A percentile compares a stretch with the other conserved stretches of the same genome.
Conservation (phyloP, 495 filamentous ascomycete species). For the Talaromyces wortmannii region DNA sequence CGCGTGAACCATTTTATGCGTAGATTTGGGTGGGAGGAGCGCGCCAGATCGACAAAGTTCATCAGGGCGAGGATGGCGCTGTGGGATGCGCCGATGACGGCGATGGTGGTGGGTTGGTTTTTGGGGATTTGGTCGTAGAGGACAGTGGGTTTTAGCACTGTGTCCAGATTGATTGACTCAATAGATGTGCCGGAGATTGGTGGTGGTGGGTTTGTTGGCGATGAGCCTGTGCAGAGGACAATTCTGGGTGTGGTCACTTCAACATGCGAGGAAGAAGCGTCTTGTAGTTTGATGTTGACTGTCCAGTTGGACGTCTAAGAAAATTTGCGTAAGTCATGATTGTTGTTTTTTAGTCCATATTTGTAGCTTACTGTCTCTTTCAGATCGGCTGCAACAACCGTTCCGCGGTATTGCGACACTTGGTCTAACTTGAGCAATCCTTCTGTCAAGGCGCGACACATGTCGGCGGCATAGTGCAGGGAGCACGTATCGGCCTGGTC, state of each 20-base stretch:
- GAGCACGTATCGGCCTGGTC: constrained; percentile 48
- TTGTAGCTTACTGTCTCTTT: constrained; percentile 9
- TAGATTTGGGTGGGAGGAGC: constrained; percentile 39
- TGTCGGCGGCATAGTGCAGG: constrained; percentile 46
- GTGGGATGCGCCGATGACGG: constrained; percentile 54
- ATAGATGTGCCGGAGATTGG: constrained; percentile 13
- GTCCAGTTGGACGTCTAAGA: constrained; percentile 33
- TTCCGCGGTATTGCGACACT: constrained; percentile 30
- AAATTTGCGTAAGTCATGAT: not conserved
- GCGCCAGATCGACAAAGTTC: constrained; percentile 48
- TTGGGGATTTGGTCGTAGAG: constrained; percentile 35
- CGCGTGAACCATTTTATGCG: constrained; percentile 57
- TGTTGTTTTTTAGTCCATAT: not conserved
- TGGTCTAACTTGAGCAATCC: constrained; percentile 40
- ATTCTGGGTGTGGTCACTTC: constrained; percentile 33
- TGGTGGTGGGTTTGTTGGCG: constrained; percentile 37
- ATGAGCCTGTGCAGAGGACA: constrained; percentile 53
- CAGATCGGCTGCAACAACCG: constrained; percentile 34
- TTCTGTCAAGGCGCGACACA: constrained; percentile 41
- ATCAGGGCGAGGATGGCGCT: constrained; percentile 55
- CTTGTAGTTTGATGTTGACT: constrained; percentile 26
- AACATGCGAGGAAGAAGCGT: constrained; percentile 17
- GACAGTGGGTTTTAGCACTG: constrained; percentile 46
- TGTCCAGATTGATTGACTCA: constrained; percentile 44
- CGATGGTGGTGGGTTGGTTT: constrained; percentile 30